Base-by-base conservation (phyloP, 345 rosid species). In the Populus euphratica region DNA sequence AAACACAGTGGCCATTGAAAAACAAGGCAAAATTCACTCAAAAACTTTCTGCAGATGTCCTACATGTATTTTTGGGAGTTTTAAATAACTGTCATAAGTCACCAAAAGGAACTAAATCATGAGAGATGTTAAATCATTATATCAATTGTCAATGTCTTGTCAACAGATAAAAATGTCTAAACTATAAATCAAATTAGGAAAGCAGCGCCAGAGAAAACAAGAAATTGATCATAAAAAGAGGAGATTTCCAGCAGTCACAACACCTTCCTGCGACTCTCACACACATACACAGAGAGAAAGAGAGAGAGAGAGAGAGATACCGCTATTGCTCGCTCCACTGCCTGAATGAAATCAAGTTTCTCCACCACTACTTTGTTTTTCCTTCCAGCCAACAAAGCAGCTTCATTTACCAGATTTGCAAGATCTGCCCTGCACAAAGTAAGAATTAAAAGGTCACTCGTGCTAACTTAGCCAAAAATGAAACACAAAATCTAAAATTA, bases 301-400 rank as follows among this genome's bases (percentile, higher is more conserved):
- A 43, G 49, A 43, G 16, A 44, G 33, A 73, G 27, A 25, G 29
- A 27, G 29, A 27, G 66, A 76, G 80, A 82, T 88, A 96, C 99
- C 69, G 98, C 98, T 86, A 96, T 84, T 31, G 97, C 86, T 78
- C 99, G 90, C 82, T 96, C 98, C 66, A 96, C 93, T 31, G 97
- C 99, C n/a, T 92, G 90, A 85, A 94, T 88, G 81, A 96, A 96
- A 87, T 96, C 99, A 67, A 79, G 74, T 88, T 85, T 94, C 56
- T 90, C 97, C 65, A 96, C 99, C 36, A 86, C 81, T 17, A 68
- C 56, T 90, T 96, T 94, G 84, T 83, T 92, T 73, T 85, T 84
- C 77, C 99, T 90, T 82, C 99, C 98, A 75, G 97, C 99, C 77
- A 96, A 89, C 76, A 96, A 83, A 73, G 99, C 99, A 79, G 99